These are phyloP conservation scores for Aurantiochytrium sp. DNA, from an alignment of 108 stramenopile genomes.

Conservation along the genomic window DNA sequence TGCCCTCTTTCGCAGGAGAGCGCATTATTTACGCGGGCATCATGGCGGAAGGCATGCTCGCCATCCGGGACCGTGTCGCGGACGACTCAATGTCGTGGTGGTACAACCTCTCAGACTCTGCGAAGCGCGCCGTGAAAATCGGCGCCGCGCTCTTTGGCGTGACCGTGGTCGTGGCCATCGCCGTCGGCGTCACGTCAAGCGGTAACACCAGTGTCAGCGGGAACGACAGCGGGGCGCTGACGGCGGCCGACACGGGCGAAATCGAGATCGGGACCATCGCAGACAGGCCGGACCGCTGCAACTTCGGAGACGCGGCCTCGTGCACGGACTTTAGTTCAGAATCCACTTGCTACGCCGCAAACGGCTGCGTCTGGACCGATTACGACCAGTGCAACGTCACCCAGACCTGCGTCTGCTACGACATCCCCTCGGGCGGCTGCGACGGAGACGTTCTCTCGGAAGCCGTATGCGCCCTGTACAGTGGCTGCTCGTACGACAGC, in stretches of 20 bases:
- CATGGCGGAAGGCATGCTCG: no score
- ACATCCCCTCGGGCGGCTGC: neutral
- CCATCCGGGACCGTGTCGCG: neutral
- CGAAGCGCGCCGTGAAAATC: neutral
- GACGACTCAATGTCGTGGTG: neutral
- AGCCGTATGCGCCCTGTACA: neutral
- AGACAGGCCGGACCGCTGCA: neutral
- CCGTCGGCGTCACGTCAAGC: neutral
- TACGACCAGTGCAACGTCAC: neutral
- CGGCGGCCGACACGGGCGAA: neutral
- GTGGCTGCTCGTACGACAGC: neutral
- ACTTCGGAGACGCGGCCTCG: neutral
- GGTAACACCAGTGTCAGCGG: neutral
- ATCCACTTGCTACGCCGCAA: neutral
- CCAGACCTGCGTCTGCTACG: neutral
- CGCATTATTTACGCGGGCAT: no score
- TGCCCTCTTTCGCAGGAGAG: no score
- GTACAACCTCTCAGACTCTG: neutral
- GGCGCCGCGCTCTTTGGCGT: neutral
- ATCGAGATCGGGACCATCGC: neutral
- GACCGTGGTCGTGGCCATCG: neutral
- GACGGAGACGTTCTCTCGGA: neutral
- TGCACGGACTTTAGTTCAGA: neutral
- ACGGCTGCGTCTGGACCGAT: neutral
- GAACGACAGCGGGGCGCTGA: neutral